Conservation (phyloP, 306 rosid genomes). For the Trichosanthes cucumerina region DNA sequence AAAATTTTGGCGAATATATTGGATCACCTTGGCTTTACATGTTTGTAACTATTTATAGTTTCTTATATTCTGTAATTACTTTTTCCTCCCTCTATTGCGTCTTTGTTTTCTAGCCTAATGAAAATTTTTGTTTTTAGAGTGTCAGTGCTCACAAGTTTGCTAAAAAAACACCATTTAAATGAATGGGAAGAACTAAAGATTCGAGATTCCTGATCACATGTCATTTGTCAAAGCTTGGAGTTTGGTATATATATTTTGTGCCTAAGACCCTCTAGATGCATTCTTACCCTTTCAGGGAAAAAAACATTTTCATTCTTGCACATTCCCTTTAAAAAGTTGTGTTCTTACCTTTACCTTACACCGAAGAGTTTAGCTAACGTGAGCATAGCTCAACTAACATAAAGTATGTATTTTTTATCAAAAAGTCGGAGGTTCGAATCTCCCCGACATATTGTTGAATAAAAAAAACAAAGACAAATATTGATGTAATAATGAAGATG, state of each 20-base stretch:
- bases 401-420: too few relatives aligned
- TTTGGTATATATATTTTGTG: not conserved
- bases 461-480: too few relatives aligned
- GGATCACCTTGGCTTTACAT: constrained; percentile 11
- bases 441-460: too few relatives aligned
- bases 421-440: too few relatives aligned
- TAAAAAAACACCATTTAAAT: not conserved
- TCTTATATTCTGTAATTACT: not conserved
- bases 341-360: not conserved
- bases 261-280: not conserved
- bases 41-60: not conserved
- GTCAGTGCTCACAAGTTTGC: not conserved
- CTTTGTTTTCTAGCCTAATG: not conserved
- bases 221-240: not conserved
- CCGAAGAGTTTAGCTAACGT: not conserved
- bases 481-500: not conserved
- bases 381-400: too few relatives aligned
- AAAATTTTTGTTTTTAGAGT: not conserved
- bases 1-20: not conserved
- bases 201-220: not conserved
- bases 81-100: not conserved
- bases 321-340: not conserved
- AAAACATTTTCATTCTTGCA: too few relatives aligned
- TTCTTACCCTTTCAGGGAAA: not conserved
- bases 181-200: not conserved